Conservation (phyloP, 371 early-diverging fungal genomes). For the Mucor indicus region DNA sequence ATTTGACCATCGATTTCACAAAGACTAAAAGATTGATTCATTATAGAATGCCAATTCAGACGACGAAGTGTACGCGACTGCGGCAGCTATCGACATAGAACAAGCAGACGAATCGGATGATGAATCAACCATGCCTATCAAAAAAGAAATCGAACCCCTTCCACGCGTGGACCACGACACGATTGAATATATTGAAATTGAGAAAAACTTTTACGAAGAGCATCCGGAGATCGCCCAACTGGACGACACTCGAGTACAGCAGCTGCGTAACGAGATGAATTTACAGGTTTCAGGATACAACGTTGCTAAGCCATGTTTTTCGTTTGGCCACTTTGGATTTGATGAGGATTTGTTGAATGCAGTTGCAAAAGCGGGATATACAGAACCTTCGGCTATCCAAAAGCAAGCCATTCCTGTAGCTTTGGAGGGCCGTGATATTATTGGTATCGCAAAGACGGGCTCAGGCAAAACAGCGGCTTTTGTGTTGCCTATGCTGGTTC, state of each 20-base stretch:
- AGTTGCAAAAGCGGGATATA: slow-evolving; percentile 63
- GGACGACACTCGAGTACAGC: slow-evolving; percentile 48
- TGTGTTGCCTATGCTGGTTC: slow-evolving; percentile 82
- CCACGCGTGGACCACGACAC: slow-evolving; percentile 67
- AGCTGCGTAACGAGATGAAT: slow-evolving; percentile 57
- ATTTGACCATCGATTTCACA: not conserved
- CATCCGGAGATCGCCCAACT: slow-evolving; percentile 71
- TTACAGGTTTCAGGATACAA: slow-evolving; percentile 63
- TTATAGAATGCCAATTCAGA: slow-evolving; percentile 72
- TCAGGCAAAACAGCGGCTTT: slow-evolving; percentile 78
- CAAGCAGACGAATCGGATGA: slow-evolving; percentile 33
- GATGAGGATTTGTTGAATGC: slow-evolving; percentile 67
- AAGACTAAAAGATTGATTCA: not conserved
- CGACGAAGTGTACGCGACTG: slow-evolving; percentile 85
- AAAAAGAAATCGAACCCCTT: slow-evolving; percentile 68
- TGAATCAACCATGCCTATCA: slow-evolving; percentile 5
- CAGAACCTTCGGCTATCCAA: slow-evolving; percentile 80
- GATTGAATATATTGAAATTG: slow-evolving; percentile 72
- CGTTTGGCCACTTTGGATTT: slow-evolving; percentile 88
- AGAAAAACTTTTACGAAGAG: slow-evolving; percentile 83
- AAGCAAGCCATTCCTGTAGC: slow-evolving; percentile 77
- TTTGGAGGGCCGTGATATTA: slow-evolving; percentile 75
- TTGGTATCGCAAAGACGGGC: slow-evolving; percentile 91
- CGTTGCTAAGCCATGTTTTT: slow-evolving; percentile 75
- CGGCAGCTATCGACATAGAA: slow-evolving; percentile 67